Conservation (phyloP, 495 filamentous ascomycete genomes). For the Talaromyces thailandensis region DNA sequence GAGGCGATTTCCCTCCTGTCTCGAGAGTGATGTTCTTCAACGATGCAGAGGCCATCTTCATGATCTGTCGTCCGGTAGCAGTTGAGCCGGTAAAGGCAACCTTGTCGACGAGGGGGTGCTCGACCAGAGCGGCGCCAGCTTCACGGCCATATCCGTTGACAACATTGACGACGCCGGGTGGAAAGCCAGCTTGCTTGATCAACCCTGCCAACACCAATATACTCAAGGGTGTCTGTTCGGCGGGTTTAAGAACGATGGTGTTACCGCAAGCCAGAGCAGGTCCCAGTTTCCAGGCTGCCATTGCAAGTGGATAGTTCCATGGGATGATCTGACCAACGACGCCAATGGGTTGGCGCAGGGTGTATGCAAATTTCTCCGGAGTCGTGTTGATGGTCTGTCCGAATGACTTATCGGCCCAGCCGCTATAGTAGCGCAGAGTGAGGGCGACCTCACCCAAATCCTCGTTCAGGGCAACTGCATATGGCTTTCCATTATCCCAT, state of each 20-base stretch:
- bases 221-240: slow-evolving; percentile 86
- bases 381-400: slow-evolving; percentile 79
- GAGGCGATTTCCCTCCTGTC: slow-evolving; percentile 83
- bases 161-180: slow-evolving; percentile 84
- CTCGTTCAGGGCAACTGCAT: slow-evolving; percentile 56
- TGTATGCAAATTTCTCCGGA: slow-evolving; percentile 76
- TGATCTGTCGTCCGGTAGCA: slow-evolving; percentile 75
- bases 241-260: slow-evolving; percentile 83
- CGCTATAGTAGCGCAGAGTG: slow-evolving; percentile 80
- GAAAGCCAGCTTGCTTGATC: slow-evolving; percentile 85
- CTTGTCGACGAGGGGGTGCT: slow-evolving; percentile 74
- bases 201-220: slow-evolving; percentile 73
- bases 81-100: slow-evolving; percentile 89
- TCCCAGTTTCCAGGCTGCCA: slow-evolving; percentile 94
- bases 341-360: slow-evolving; percentile 75
- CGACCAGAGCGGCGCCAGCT: slow-evolving; percentile 72
- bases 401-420: slow-evolving; percentile 84
- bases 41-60: slow-evolving; percentile 79
- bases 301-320: slow-evolving; percentile 80
- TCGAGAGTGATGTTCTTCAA: slow-evolving; percentile 95
- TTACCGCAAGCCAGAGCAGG: slow-evolving; percentile 85
- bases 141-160: slow-evolving; percentile 74
- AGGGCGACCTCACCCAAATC: slow-evolving; percentile 63
- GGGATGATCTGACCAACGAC: slow-evolving; percentile 91
- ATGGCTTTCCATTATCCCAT: slow-evolving; percentile 91